Evolutionary conservation across 306 rosid genomes (phyloP), one percentile per base, ranked within the genome.

Genomic region (Quercus dentata): DNA sequence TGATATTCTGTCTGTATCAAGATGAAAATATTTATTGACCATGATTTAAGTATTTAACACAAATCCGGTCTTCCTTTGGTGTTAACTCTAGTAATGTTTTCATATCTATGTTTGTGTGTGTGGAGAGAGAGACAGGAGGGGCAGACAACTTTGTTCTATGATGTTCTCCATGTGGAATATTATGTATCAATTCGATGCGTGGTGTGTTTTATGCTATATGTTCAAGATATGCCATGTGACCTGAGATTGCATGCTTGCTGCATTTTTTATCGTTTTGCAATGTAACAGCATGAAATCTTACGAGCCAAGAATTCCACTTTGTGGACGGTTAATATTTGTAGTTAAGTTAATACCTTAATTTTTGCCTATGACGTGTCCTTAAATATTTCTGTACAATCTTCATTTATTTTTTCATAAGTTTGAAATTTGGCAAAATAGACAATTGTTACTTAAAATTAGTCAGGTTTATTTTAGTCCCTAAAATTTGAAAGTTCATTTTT

Each of bases 151-250:
- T 67, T 69, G 69, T 52, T 51, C 80, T 38, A 38, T 41, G 57
- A 38, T 14, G 69, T 72, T 10, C 75, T 77, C n/a, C 23, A 49
- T 51, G 35, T 72, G 71, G 76, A 76, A 49, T 76, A 56, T 12
- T 4, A 69, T 31, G 71, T 76, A 28, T 23, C 73, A 82, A 63
- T 74, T 27, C 41, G 73, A 74, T 62, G 58, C 19, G 28, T 76
- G 62, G 73, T 56, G 41, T 55, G 46, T 78, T 88, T 33, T 27
- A 67, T 31, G 72, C 27, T 67, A 8, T 49, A 8, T 18, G n/a
- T 67, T 19, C 46, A 31, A 31, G 71, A 31, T 67, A 33, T 31
- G 14, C 71, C 11, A 17, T 6, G 4, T 33, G 49, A 19, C 71
- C 71, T 33, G 17, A 18, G 20, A 17, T 63, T 30, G 70, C 70